Evolutionary conservation across 1,139 yeast species (phyloP).

Genomic region (Ogataea hybrid): DNA sequence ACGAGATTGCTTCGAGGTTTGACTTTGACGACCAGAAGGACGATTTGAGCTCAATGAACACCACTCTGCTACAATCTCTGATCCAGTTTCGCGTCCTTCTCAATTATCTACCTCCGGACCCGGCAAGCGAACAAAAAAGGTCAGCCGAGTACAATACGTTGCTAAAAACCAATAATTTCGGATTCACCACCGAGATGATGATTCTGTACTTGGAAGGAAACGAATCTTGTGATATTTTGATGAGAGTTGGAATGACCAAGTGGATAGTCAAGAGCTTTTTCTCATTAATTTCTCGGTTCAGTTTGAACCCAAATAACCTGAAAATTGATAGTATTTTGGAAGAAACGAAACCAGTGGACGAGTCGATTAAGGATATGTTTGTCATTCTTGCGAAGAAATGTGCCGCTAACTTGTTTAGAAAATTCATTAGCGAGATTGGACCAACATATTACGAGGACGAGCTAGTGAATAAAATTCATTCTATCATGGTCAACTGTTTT

Average conservation of each 20-base stretch:
- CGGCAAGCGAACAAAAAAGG: constrained; percentile 12
- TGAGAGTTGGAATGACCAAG: constrained; percentile 22
- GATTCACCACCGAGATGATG: constrained; percentile 40
- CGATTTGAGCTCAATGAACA: constrained; percentile 20
- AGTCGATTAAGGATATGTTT: constrained; percentile 8
- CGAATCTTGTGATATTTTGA: constrained; percentile 36
- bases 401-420: constrained; percentile 16
- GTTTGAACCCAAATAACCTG: constrained; percentile 16
- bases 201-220: constrained; percentile 44
- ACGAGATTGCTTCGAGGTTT: constrained; percentile 53
- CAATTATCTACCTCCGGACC: constrained; percentile 21
- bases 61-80: constrained; percentile 38
- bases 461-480: constrained; percentile 14
- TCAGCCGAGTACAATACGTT: constrained; percentile 13
- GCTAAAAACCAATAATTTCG: constrained; percentile 27
- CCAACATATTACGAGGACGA: constrained; percentile 10
- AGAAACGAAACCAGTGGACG: constrained; percentile 5
- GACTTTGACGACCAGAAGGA: constrained; percentile 29
- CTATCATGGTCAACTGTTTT: constrained; percentile 19
- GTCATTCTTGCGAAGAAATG: constrained; percentile 13
- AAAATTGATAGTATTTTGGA: constrained; percentile 22
- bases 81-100: constrained; percentile 34
- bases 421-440: constrained; percentile 17
- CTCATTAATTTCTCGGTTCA: constrained; percentile 23
- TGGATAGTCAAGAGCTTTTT: constrained; percentile 18